Base-by-base conservation (phyloP, 257 asterid species). In the Fraxinus quadrangulata region DNA sequence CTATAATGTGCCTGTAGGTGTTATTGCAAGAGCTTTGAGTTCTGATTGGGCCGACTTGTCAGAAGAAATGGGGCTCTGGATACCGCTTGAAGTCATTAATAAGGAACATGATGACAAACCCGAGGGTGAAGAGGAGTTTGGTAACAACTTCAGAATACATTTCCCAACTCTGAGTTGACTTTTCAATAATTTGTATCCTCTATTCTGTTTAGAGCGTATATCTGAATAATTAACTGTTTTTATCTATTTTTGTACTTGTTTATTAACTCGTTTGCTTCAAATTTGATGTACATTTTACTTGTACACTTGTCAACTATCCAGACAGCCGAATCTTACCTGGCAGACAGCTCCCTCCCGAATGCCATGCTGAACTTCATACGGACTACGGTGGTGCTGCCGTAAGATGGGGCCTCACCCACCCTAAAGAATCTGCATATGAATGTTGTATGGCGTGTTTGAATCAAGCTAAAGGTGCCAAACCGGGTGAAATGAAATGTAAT, bases 331-430 rank as follows among this genome's bases (percentile, higher is more conserved):
- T 87, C 74, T 79, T 93, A 75, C 97, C 98, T 0, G 97, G 98
- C 59, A 83, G 77, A 84, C 87, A 85, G 91, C 92, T 84, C 71
- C 99, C 99, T 51, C 94, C 90, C 0, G 92, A 91, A 84, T 96
- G 99, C 77, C 87, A 90, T 70, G 86, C 87, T 0, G 96, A 93
- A 86, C 90, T 86, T 67, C 98, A 90, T 74, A 87, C 99, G 0
- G 97, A 96, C 78, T 96, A 96, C 77, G 96, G 73, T 77, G 99
- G 99, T 65, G 88, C 61, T 70, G 99, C 98, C 54, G 91, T 96
- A 17, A 86, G 86, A 80, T 95, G 99, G 99, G 99, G 98, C 70
- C 97, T 91, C 72, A 90, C 98, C 24, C 92, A 95, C 90, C 99
- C 68, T 51, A 92, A 90, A 86, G 97, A 90, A 78, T 86, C 98